Percentiles rank a stretch among this genome's conserved stretches.
phyloP scores from a whole-genome alignment of 495 filamentous ascomycete species.

The Penicillium manginii region DNA sequence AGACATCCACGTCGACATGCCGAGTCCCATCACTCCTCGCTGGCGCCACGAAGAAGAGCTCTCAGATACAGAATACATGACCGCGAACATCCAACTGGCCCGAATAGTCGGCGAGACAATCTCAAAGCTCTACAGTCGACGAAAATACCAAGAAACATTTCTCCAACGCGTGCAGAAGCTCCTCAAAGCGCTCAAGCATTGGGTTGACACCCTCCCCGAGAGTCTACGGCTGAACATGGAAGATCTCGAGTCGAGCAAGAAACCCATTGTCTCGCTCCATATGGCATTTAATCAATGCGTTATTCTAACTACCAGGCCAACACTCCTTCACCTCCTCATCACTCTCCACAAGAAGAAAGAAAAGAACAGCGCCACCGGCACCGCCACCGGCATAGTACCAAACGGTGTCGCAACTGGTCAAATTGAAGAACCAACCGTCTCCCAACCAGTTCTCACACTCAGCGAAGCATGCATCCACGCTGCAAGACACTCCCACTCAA shows the following conservation, averaged over 20 bases:
- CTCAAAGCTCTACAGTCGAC: constrained; percentile 45
- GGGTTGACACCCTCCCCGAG: constrained; percentile 48
- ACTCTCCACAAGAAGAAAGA: constrained; percentile 33
- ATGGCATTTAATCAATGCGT: constrained; percentile 50
- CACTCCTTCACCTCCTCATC: constrained; percentile 46
- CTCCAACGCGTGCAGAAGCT: constrained; percentile 48
- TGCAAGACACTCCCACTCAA: constrained; percentile 45
- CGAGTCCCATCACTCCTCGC: constrained; percentile 35
- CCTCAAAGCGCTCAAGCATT: constrained; percentile 48
- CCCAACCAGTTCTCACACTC: constrained; percentile 45
- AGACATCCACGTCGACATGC: constrained; percentile 52
- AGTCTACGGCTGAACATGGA: constrained; percentile 44
- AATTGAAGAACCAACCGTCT: constrained; percentile 29
- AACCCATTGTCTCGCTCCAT: constrained; percentile 44
- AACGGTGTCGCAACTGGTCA: neutral
- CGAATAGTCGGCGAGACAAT: constrained; percentile 49
- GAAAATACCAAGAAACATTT: constrained; percentile 49
- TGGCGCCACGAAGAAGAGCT: constrained; percentile 48
- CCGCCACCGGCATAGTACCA: neutral
- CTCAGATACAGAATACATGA: constrained; percentile 43
- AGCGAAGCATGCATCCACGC: constrained; percentile 51
- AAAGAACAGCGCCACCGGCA: neutral
- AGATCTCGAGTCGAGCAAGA: constrained; percentile 43
- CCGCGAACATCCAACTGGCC: constrained; percentile 47
- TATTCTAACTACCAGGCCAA: constrained; percentile 47